phyloP scores from a whole-genome alignment of 2,329 filamentous ascomycete genomes.

The Clonostachys byssicola region DNA sequence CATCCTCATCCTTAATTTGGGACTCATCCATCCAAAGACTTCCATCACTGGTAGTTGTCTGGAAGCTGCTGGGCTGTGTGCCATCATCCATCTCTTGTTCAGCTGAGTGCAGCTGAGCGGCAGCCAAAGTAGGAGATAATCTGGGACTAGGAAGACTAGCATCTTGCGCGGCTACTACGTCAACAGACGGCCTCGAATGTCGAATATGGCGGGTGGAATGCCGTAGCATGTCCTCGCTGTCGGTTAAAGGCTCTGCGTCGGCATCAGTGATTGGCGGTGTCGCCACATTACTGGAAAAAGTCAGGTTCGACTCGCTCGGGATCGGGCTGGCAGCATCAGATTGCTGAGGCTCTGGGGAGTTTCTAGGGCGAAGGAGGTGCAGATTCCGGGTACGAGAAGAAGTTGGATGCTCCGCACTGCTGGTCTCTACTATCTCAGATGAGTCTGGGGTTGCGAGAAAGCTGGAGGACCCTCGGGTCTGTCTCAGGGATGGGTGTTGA shows the following conservation, averaged over 20 bases:
- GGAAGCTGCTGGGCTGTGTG: constrained; percentile 22
- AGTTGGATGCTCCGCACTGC: constrained; percentile 17
- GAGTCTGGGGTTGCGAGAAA: constrained; percentile 56
- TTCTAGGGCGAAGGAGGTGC: constrained; percentile 32
- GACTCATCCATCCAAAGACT: constrained; percentile 32
- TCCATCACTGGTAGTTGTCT: constrained; percentile 20
- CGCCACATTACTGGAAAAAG: constrained; percentile 61
- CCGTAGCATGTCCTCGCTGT: constrained; percentile 39
- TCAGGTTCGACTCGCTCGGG: constrained; percentile 51
- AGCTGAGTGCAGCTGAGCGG: constrained; percentile 48
- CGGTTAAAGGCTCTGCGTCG: constrained; percentile 22
- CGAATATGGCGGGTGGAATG: constrained; percentile 40
- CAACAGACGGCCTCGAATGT: constrained; percentile 44
- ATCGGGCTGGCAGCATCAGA: constrained; percentile 42
- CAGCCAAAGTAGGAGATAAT: constrained; percentile 84
- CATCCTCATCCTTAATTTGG: constrained; percentile 26
- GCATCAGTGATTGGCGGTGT: constrained; percentile 74
- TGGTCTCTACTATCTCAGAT: constrained; percentile 32
- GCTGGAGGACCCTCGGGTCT: constrained; percentile 8
- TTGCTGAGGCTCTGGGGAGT: constrained; percentile 26
- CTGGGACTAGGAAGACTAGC: constrained; percentile 93
- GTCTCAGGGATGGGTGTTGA: no score
- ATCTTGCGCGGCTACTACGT: constrained; percentile 74
- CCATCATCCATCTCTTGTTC: constrained; percentile 38
- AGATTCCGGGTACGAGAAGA: constrained; percentile 32